Conservation (phyloP, 1,284 basidiomycete genomes). For the Omphalotus olearius region DNA sequence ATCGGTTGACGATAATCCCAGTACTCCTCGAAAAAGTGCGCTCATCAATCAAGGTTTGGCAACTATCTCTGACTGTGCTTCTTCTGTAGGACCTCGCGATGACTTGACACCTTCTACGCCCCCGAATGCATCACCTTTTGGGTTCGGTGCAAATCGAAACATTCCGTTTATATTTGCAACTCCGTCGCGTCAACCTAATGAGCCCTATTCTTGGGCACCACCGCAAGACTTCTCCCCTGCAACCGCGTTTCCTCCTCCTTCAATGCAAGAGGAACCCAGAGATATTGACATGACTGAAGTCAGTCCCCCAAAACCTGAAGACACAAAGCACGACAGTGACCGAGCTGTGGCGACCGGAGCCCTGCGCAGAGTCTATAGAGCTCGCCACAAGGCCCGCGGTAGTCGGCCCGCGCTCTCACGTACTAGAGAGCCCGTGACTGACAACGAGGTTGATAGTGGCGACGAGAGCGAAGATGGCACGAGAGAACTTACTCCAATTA, state of each 20-base stretch:
- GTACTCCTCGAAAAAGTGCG: constrained; percentile 65
- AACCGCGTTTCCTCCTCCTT: constrained; percentile 52
- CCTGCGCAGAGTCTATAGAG: constrained; percentile 62
- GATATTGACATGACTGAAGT: constrained; percentile 73
- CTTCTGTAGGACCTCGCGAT: constrained; percentile 47
- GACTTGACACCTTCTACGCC: constrained; percentile 46
- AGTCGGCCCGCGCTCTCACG: constrained; percentile 26
- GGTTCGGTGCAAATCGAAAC: constrained; percentile 57
- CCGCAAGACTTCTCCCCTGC: constrained; percentile 52
- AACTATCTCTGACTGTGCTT: neutral
- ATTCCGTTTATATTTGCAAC: constrained; percentile 70
- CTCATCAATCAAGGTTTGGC: constrained; percentile 12
- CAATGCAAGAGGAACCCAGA: constrained; percentile 37
- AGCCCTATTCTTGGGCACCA: constrained; percentile 58
- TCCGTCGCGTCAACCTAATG: constrained; percentile 43
- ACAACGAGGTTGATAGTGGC: constrained; percentile 34
- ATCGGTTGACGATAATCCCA: constrained; percentile 32
- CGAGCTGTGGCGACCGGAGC: constrained; percentile 63
- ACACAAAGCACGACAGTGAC: constrained; percentile 32
- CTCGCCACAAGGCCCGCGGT: constrained; percentile 47
- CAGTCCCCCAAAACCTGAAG: constrained; percentile 52
- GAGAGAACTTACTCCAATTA: constrained; percentile 32
- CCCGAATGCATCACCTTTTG: constrained; percentile 18
- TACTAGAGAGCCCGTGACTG: constrained; percentile 25
- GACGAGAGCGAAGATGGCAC: constrained; percentile 42